Evolutionary conservation across 768 basidiomycete genomes (phyloP), one percentile per base, ranked within the genome.

Genomic region (Gloeophyllum trabeum): DNA sequence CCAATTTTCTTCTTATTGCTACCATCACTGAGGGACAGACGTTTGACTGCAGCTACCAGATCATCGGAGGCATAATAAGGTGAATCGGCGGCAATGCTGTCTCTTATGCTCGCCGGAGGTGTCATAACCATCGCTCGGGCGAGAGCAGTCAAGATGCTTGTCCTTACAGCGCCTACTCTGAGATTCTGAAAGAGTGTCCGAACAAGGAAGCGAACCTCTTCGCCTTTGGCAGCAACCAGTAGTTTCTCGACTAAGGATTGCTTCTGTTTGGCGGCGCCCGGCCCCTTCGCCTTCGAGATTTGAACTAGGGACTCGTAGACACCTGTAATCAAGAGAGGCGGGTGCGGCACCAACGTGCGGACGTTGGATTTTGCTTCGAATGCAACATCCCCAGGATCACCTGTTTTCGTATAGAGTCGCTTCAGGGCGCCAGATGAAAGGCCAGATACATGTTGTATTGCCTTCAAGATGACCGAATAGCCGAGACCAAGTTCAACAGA

Each of bases 311-410:
- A 70, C 13, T 71, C 59, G 54, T 89, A 88, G 0, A 93, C 79
- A 47, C 68, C 66, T 21, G 70, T 62, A 22, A 89, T 69, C 24
- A 71, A 64, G 4, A 90, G 63, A 7, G 79, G 72, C n/a, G 75
- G 64, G 51, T 85, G 84, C 2, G 83, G 76, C 20, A 86, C 56
- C 20, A 91, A 67, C 3, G 85, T 85, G 34, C 85, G 71, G 18
- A 87, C 59, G 44, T 74, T 84, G 3, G 77, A 76, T 55, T 83
- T 90, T 6, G 90, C 88, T 44, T 76, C 74, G 51, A 79, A 90
- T 1, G 92, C 92, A 5, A 92, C 87, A 54, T 92, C 88, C 0
- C 92, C 57, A 20, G 77, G 72, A 59, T 96, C 92, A 3, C 92
- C 92, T 24, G 67, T 75, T 35, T 71, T 62, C 47, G 79, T 81